Evolutionary conservation across 2,329 filamentous ascomycete genomes (phyloP), one percentile per base, ranked within the genome.

Genomic region (Mycogone perniciosa): DNA sequence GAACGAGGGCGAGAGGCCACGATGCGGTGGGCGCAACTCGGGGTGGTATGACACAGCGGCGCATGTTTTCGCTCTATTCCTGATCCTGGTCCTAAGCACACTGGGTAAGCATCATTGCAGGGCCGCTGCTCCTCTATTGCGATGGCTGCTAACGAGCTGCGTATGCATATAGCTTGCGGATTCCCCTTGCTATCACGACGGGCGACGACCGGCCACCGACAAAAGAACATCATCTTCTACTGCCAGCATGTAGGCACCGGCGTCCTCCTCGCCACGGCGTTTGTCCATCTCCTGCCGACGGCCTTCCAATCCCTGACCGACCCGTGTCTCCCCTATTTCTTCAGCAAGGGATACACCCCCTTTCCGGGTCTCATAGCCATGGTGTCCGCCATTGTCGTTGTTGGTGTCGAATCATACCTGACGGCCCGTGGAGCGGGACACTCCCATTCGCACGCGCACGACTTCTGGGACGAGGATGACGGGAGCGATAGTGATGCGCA

Each of bases 331-430:
- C 88, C 89, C 7, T 74, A 78, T 51, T 86, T 90, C 64, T 95
- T 91, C 79, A 92, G 81, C 64, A 63, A 85, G 56, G 79, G 80
- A n/a, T 95, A 93, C 65, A 80, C 77, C 43, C 88, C 88, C 5
- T 84, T 95, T 65, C 83, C 89, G 0, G 89, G 90, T 2, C 76
- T 93, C 44, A 80, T 95, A 43, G 86, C 88, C 50, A 92, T 95
- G 87, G 68, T 84, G 7, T 84, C 87, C 8, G 87, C 89, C n/a
- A 76, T 95, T 53, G 72, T 87, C 4, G 90, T 96, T 3, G 88
- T 95, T 6, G 80, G 82, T 2, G 79, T 96, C 47, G 92, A 97
- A 67, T 95, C 93, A 71, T 89, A 90, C 65, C 84, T 97, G 59
- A 90, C 89, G 0, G 86, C 85, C 2, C 71, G 81, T 50, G 82